These are phyloP conservation scores for Penicillium daleae DNA, from an alignment of 495 filamentous ascomycete species.

Conservation along the genomic window DNA sequence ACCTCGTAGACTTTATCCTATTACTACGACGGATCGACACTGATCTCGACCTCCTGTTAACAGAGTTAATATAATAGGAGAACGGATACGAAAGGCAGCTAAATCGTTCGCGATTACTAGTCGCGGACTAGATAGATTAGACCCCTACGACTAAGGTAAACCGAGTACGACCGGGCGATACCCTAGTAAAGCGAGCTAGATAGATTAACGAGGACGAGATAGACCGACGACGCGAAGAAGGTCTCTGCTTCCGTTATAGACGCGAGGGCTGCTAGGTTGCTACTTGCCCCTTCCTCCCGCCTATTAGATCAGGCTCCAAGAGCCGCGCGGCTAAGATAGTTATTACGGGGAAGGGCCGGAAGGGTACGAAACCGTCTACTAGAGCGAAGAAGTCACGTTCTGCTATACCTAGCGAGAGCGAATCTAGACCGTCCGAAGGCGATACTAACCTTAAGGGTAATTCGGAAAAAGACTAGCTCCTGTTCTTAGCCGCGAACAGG, in stretches of 20 bases:
- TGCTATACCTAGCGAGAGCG: no score
- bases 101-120: background rate
- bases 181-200: background rate
- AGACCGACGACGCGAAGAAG: slow-evolving; percentile 6
- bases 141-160: background rate
- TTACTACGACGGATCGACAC: no score
- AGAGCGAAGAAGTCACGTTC: no score
- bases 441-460: background rate
- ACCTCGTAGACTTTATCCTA: no score
- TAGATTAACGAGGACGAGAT: slow-evolving; percentile 1
- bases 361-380: no score
- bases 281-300: background rate
- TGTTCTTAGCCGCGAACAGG: slow-evolving; percentile 1
- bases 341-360: background rate
- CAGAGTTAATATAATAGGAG: no score
- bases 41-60: no score
- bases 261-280: background rate
- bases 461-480: slow-evolving; percentile 7
- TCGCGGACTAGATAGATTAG: background rate
- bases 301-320: no score
- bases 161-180: background rate
- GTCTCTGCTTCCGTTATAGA: slow-evolving; percentile 1
- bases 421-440: background rate
- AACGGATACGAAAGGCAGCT: no score
- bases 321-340: no score